These are phyloP conservation scores for Russula vinacea DNA, from an alignment of 768 basidiomycete genomes.

Conservation along the genomic window DNA sequence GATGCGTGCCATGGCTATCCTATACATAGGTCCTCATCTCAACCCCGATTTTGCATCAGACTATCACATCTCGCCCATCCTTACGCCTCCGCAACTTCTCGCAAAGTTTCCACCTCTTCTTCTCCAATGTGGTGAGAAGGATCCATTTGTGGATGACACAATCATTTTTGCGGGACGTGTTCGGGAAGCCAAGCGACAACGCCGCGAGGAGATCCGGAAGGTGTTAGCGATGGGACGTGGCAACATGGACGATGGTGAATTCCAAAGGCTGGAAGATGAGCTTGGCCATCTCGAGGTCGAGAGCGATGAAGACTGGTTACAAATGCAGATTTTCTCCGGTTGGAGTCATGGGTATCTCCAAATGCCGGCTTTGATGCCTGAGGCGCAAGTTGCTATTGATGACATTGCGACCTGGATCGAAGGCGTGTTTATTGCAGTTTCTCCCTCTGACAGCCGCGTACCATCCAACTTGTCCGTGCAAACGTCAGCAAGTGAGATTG, in stretches of 20 bases:
- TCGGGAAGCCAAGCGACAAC: constrained; percentile 88
- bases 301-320: constrained; percentile 92
- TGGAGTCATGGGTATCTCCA: constrained; percentile 98
- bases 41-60: constrained; percentile 94
- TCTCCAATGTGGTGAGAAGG: constrained; percentile 94
- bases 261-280: constrained; percentile 41
- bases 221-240: constrained; percentile 57
- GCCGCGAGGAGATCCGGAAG: constrained; percentile 64
- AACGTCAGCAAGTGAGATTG: constrained; percentile 13
- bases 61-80: constrained; percentile 93
- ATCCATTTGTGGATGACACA: constrained; percentile 93
- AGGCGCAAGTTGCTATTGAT: constrained; percentile 73
- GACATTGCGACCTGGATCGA: constrained; percentile 92
- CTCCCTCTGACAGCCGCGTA: constrained; percentile 5
- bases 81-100: constrained; percentile 77
- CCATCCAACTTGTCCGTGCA: constrained; percentile 8
- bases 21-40: constrained; percentile 91
- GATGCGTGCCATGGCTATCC: constrained; percentile 99
- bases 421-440: constrained; percentile 54
- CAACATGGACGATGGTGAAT: constrained; percentile 52
- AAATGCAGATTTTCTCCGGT: constrained; percentile 87
- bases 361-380: constrained; percentile 84
- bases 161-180: constrained; percentile 94
- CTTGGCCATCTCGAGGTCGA: constrained; percentile 59
- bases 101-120: constrained; percentile 92